These are phyloP conservation scores for Chondrostereum purpureum DNA, from an alignment of 1,284 basidiomycete genomes.

Conservation along the genomic window DNA sequence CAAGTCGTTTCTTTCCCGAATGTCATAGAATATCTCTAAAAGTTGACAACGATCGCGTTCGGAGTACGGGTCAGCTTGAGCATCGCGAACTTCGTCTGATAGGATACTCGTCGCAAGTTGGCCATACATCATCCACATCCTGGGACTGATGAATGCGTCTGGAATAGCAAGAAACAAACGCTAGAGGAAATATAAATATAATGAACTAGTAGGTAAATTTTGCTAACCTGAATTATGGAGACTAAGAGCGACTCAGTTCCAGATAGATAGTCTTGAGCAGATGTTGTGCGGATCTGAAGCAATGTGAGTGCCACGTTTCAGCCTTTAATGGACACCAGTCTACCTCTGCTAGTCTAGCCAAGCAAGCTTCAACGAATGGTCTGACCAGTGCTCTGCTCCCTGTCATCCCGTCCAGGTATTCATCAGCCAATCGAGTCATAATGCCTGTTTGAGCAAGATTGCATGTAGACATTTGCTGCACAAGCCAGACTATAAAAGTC, in stretches of 20 bases:
- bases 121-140: constrained; percentile 53
- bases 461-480: constrained; percentile 68
- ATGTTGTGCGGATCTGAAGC: constrained; percentile 43
- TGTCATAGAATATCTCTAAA: constrained; percentile 44
- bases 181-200: constrained; percentile 27
- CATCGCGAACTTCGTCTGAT: constrained; percentile 28
- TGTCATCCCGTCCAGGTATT: constrained; percentile 73
- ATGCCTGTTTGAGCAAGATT: constrained; percentile 87
- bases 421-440: constrained; percentile 69
- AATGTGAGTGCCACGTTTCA: neutral
- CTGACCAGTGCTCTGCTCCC: constrained; percentile 56
- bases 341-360: constrained; percentile 68
- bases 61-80: constrained; percentile 33
- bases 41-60: constrained; percentile 35
- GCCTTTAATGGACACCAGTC: constrained; percentile 3
- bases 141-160: constrained; percentile 70
- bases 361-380: constrained; percentile 62
- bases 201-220: neutral
- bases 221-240: constrained; percentile 51
- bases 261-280: constrained; percentile 47
- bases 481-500: constrained; percentile 79
- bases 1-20: constrained; percentile 68
- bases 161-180: constrained; percentile 58
- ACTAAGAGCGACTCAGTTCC: constrained; percentile 51
- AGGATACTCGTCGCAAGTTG: constrained; percentile 40